Percentiles rank a stretch among this genome's conserved stretches.
Evolutionary conservation across 805 yeast genomes (phyloP).

Genomic region (Saturnispora diversa): DNA sequence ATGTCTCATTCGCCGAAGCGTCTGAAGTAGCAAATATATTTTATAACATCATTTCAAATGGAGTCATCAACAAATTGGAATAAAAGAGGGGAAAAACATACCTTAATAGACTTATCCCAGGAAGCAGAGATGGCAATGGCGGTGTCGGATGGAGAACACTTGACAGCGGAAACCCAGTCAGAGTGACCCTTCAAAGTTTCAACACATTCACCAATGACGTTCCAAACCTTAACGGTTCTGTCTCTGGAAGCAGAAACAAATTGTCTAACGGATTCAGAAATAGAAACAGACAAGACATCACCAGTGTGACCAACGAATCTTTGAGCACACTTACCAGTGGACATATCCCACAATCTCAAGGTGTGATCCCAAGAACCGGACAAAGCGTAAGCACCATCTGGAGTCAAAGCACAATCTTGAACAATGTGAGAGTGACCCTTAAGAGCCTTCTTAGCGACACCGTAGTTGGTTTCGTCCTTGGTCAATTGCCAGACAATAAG

Average conservation of each 20-base stretch:
- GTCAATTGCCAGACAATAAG: constrained; percentile 95
- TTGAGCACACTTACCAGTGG: constrained; percentile 85
- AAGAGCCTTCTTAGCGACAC: constrained; percentile 96
- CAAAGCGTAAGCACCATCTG: constrained; percentile 95
- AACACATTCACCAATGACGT: constrained; percentile 95
- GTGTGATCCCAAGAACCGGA: constrained; percentile 99
- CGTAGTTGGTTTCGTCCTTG: constrained; percentile 94
- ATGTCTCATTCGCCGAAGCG: constrained; percentile 91
- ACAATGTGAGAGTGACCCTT: constrained; percentile 99
- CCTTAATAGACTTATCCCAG: constrained; percentile 98
- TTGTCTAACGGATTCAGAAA: constrained; percentile 93
- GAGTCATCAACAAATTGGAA: constrained; percentile 2
- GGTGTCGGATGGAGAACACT: constrained; percentile 82
- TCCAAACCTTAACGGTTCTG: constrained; percentile 98
- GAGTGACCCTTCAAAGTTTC: constrained; percentile 90
- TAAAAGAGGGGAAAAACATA: constrained; percentile 30
- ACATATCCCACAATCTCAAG: constrained; percentile 96
- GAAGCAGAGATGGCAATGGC: constrained; percentile 91
- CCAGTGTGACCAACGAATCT: constrained; percentile 98
- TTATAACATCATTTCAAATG: constrained; percentile 57
- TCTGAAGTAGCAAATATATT: constrained; percentile 99
- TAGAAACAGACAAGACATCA: constrained; percentile 95
- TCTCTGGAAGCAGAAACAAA: constrained; percentile 99
- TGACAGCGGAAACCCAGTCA: constrained; percentile 98
- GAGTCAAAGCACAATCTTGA: constrained; percentile 94